Evolutionary conservation across 768 basidiomycete species (phyloP).

Genomic region (Wakefieldia striispora): DNA sequence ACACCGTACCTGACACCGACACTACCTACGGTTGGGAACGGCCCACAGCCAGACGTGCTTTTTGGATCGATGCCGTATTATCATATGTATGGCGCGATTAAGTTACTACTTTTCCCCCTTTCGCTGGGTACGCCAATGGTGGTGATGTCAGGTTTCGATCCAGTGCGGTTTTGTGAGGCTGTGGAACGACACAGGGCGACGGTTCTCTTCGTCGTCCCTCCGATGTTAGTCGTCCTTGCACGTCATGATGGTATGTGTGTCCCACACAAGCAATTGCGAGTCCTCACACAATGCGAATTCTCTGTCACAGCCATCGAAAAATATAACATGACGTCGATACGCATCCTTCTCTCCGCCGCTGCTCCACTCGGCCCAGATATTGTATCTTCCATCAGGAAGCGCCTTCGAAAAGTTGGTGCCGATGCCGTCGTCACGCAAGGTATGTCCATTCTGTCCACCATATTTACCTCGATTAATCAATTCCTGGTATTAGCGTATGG

Average conservation of each 20-base stretch:
- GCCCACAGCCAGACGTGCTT: conserved; percentile 41
- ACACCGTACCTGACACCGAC: conserved; percentile 28
- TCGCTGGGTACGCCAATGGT: conserved; percentile 48
- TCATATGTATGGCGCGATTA: conserved; percentile 57
- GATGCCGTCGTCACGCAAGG: conserved; percentile 51
- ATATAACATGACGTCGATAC: no score
- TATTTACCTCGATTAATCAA: background rate
- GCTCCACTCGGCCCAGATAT: conserved; percentile 54
- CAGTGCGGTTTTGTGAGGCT: no score
- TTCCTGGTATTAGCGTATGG: conserved; percentile 54
- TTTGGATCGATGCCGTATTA: conserved; percentile 65
- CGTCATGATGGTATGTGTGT: no score
- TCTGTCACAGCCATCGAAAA: no score
- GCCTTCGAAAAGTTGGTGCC: conserved; percentile 42
- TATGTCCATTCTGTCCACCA: conserved; percentile 16
- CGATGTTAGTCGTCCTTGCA: no score
- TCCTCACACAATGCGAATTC: no score
- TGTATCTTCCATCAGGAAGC: conserved; percentile 40
- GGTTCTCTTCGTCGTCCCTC: no score
- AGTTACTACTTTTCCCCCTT: conserved; percentile 61
- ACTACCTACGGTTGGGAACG: background rate
- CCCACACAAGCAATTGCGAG: no score
- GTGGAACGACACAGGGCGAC: no score
- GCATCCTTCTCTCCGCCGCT: no score
- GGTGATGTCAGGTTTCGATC: conserved; percentile 62